Conservation (phyloP, 305 asterid species). For the Fraxinus platypoda region DNA sequence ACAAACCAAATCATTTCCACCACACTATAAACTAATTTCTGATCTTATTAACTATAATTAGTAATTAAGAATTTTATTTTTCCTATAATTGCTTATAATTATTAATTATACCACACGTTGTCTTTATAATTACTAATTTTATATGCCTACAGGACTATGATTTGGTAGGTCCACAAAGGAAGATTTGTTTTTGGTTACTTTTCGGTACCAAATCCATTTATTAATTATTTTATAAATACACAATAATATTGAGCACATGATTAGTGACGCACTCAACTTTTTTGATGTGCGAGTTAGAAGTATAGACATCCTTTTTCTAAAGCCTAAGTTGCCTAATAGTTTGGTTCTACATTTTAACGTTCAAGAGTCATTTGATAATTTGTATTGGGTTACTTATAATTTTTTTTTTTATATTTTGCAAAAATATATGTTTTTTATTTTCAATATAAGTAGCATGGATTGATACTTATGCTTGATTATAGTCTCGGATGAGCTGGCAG, state of each 20-base stretch:
- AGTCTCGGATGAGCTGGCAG: too few relatives aligned
- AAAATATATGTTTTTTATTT: too few relatives aligned
- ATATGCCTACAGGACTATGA: not conserved
- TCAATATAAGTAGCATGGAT: too few relatives aligned
- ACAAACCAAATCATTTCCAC: not conserved
- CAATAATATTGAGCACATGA: not conserved
- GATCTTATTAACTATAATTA: not conserved
- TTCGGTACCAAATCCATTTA: not conserved
- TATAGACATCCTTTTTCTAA: not conserved
- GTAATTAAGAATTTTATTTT: not conserved
- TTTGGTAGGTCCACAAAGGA: not conserved
- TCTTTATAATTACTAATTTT: not conserved
- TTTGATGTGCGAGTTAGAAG: not conserved
- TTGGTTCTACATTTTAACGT: too few relatives aligned
- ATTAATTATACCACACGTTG: not conserved
- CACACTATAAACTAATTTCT: not conserved
- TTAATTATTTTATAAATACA: too few relatives aligned
- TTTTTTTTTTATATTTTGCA: too few relatives aligned
- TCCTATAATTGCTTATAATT: not conserved
- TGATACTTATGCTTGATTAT: too few relatives aligned
- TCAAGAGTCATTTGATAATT: too few relatives aligned
- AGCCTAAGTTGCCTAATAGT: not conserved
- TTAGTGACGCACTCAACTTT: not conserved
- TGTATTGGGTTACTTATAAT: too few relatives aligned
- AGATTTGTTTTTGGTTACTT: constrained; percentile 1